These are phyloP conservation scores for Bipolaris zeicola DNA, from an alignment of 2,329 filamentous ascomycete species.

Conservation along the genomic window DNA sequence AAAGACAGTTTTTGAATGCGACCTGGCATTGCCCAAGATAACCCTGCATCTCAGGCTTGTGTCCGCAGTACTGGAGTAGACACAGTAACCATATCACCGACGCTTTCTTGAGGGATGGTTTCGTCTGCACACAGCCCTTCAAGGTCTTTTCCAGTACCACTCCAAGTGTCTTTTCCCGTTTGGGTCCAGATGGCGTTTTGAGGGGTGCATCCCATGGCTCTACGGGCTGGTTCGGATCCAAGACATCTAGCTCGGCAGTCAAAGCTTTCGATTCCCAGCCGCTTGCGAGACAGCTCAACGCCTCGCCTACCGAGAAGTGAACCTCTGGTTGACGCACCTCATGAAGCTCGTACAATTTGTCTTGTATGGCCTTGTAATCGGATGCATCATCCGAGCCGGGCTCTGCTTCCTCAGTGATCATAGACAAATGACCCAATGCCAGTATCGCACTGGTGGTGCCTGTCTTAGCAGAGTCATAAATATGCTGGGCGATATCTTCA, in stretches of 20 bases:
- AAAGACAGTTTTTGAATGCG: conserved; percentile 85
- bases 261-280: conserved; percentile 86
- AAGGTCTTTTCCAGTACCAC: conserved; percentile 74
- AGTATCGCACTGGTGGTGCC: conserved; percentile 81
- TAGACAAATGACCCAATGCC: conserved; percentile 77
- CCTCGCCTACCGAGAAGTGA: conserved; percentile 89
- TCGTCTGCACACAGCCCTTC: conserved; percentile 77
- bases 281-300: conserved; percentile 75
- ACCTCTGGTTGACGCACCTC: conserved; percentile 85
- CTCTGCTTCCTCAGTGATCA: conserved; percentile 58
- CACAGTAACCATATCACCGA: conserved; percentile 95
- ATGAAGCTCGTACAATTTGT: conserved; percentile 75
- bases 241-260: conserved; percentile 75
- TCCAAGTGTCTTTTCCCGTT: conserved; percentile 52
- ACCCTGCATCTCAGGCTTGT: conserved; percentile 73
- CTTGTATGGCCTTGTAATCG: conserved; percentile 62
- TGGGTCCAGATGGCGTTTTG: conserved; percentile 39
- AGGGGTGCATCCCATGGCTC: conserved; percentile 39
- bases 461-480: conserved; percentile 73
- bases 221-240: conserved; percentile 54
- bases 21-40: conserved; percentile 79
- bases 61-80: conserved; percentile 86
- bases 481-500: conserved; percentile 63
- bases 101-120: conserved; percentile 87
- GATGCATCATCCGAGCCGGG: conserved; percentile 39